Conservation (phyloP, 306 rosid species). For the Echinosophora koreensis region DNA sequence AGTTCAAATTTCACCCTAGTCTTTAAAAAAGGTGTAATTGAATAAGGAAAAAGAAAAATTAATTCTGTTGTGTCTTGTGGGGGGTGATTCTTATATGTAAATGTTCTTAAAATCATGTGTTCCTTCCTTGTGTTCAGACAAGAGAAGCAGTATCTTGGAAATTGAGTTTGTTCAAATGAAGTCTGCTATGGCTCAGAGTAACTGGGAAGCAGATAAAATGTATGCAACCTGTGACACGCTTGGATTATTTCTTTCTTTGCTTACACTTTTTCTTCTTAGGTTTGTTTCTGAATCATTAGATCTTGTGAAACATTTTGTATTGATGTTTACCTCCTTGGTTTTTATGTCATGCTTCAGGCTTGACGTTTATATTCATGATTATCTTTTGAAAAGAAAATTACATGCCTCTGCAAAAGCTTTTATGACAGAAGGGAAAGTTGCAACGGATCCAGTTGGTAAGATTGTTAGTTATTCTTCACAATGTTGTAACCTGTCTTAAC, state of each 20-base stretch:
- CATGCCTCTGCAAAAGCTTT: conserved; percentile 83
- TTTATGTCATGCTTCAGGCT: conserved; percentile 64
- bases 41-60: neutral
- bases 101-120: neutral
- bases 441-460: conserved; percentile 97
- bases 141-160: conserved; percentile 20
- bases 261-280: neutral
- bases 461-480: conserved; percentile 29
- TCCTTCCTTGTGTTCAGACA: conserved; percentile 50
- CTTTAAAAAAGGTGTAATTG: conserved; percentile 21
- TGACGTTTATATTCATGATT: conserved; percentile 93
- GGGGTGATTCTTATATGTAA: conserved; percentile 14
- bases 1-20: conserved; percentile 12
- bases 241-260: neutral
- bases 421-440: conserved; percentile 88
- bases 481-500: conserved; percentile 16
- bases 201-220: conserved; percentile 99
- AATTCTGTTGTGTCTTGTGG: conserved; percentile 6
- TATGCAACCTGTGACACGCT: conserved; percentile 38
- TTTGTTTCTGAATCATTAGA: conserved; percentile 12
- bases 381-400: conserved; percentile 81
- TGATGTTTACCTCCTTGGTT: conserved; percentile 19
- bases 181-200: conserved; percentile 78
- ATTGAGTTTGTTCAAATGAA: conserved; percentile 46
- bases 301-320: conserved; percentile 17